Evolutionary conservation across 257 asterid genomes (phyloP).

Genomic region (Haberlea rhodopensis): DNA sequence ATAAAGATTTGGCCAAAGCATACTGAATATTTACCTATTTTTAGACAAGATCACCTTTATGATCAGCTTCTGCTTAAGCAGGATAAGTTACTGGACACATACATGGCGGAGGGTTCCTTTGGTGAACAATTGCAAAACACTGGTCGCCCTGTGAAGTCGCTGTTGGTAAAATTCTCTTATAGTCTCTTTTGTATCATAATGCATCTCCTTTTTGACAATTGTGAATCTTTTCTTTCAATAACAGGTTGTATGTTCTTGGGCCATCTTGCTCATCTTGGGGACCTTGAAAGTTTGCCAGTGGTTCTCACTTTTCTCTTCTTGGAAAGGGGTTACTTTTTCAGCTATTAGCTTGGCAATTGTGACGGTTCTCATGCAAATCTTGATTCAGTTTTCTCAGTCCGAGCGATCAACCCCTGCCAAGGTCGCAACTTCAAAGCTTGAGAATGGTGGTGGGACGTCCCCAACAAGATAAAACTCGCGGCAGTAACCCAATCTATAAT

Average conservation of each 20-base stretch:
- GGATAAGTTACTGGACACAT: slow-evolving; percentile 85
- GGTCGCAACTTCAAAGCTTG: slow-evolving; percentile 50
- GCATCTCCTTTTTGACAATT: neutral
- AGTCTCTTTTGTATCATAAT: slow-evolving; percentile 9
- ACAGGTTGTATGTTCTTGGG: slow-evolving; percentile 86
- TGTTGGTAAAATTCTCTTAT: slow-evolving; percentile 46
- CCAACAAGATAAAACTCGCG: slow-evolving; percentile 30
- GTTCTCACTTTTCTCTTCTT: slow-evolving; percentile 67
- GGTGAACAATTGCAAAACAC: slow-evolving; percentile 58
- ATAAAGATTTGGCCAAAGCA: neutral
- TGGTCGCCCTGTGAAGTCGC: slow-evolving; percentile 80
- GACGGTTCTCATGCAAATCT: slow-evolving; percentile 79
- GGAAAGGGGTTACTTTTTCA: slow-evolving; percentile 72
- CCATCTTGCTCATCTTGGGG: slow-evolving; percentile 50
- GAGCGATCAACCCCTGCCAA: slow-evolving; percentile 78
- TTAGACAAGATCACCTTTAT: slow-evolving; percentile 8
- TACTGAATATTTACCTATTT: neutral
- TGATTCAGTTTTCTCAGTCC: slow-evolving; percentile 84
- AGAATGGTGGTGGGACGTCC: slow-evolving; percentile 31
- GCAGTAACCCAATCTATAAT: slow-evolving; percentile 29
- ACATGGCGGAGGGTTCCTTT: slow-evolving; percentile 57
- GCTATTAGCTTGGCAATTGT: slow-evolving; percentile 49
- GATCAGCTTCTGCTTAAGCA: slow-evolving; percentile 31
- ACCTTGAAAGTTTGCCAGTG: slow-evolving; percentile 55
- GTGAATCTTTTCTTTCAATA: slow-evolving; percentile 22